Base-by-base conservation (phyloP, 805 yeast genomes). In the Nematodospora valgi region DNA sequence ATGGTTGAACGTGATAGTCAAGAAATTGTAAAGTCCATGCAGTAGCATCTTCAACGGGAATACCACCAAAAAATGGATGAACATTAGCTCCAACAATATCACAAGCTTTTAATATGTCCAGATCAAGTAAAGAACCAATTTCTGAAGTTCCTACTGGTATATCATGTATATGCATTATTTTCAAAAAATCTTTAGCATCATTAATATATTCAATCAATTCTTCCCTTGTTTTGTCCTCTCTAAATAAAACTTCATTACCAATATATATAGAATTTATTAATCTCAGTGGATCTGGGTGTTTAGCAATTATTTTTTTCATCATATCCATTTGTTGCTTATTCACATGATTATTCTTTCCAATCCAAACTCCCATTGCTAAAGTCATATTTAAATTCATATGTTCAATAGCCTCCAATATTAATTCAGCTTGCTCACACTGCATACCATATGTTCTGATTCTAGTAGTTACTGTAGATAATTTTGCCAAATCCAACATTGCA, bases 11-110 rank as follows among this genome's bases (percentile, higher is more conserved):
- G 36, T 70, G 74, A 18, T 62, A 54, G 31, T 67, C 48, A 22
- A 75, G 40, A 43, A 64, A 78, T 31, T 73, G 72, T 23, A 62
- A 53, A 0, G 74, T 65, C 86, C 87, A 80, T 8, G 59, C 49
- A 0, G 74, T 56, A 0, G 84, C 78, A 2, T 53, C 47, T 7
- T 58, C 43, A 1, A 72, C 81, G 2, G 43, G 36, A 0, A 67
- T 70, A 0, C 88, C 88, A 1, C 78, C 74, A 52, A 80, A 78
- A 41, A 81, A 82, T 3, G 88, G 87, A 55, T 80, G 84, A 4
- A 78, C 60, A 47, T 79, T 80, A 6, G 79, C 76, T 0, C 86
- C 87, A 21, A 76, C 51, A 8, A 80, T 54, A 46, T 82, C 86
- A 44, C 77, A 70, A 2, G 50, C 58, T 23, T 53, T 46, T 20